Conservation (phyloP, 306 rosid species). For the Dalbergia oliveri region DNA sequence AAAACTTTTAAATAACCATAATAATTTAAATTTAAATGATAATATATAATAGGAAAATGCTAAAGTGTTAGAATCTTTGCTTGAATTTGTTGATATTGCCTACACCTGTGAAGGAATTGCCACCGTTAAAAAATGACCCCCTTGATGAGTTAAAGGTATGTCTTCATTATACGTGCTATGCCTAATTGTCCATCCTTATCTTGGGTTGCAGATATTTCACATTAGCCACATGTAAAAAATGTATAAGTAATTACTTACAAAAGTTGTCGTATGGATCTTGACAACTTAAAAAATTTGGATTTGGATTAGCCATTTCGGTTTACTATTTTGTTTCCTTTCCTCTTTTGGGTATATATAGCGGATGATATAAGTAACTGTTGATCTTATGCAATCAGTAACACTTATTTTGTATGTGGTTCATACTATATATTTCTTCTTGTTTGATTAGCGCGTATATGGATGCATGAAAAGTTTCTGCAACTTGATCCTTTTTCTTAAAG, state of each 20-base stretch:
- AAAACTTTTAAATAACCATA: too few species aligned
- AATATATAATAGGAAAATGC: too few species aligned
- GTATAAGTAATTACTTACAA: neutral
- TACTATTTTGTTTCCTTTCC: neutral
- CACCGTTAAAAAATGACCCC: conserved; percentile 23
- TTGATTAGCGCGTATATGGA: too few species aligned
- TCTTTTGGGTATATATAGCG: neutral
- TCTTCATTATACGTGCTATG: neutral
- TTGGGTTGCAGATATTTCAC: neutral
- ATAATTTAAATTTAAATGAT: too few species aligned
- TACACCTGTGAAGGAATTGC: conserved; percentile 78
- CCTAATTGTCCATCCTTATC: neutral
- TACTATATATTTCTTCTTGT: too few species aligned
- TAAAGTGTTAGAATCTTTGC: too few species aligned
- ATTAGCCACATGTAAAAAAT: neutral
- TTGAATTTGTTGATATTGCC: conserved; percentile 52
- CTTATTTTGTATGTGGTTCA: too few species aligned
- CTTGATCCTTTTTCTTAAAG: too few species aligned
- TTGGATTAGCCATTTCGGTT: neutral
- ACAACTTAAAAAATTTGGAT: neutral
- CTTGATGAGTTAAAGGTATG: conserved; percentile 42
- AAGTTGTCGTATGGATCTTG: neutral
- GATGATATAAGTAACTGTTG: neutral
- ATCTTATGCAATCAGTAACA: neutral
- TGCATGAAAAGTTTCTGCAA: too few species aligned